These are phyloP conservation scores for Pelomyxa schiedti DNA, from an alignment of 78 protist genomes.

Conservation along the genomic window DNA sequence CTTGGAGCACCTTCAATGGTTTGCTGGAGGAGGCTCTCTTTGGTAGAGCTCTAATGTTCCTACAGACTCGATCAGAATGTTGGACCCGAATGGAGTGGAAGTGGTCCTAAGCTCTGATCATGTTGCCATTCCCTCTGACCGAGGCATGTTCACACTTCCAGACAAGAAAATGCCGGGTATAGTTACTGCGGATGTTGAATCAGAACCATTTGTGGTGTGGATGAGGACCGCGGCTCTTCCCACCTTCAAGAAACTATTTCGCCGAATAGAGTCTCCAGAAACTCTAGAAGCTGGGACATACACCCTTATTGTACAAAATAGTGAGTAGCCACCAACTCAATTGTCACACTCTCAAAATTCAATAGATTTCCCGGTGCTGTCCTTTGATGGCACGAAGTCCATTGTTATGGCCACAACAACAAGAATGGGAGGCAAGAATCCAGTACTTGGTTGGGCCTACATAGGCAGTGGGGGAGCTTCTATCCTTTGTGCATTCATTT, in stretches of 20 bases:
- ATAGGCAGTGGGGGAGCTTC: conserved; percentile 65
- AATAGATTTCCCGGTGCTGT: conserved; percentile 46
- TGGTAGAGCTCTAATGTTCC: not conserved
- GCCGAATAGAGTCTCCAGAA: conserved; percentile 31
- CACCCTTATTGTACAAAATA: not conserved
- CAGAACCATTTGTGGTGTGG: conserved; percentile 90
- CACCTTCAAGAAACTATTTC: conserved; percentile 79
- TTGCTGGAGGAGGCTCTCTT: not conserved
- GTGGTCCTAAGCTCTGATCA: conserved; percentile 36
- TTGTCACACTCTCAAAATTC: not conserved
- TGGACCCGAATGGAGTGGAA: not conserved
- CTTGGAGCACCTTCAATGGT: conserved; percentile 78
- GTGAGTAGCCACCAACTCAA: not conserved
- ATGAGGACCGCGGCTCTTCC: conserved; percentile 93
- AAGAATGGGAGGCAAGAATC: conserved; percentile 94
- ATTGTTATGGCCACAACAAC: conserved; percentile 77
- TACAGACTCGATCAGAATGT: conserved; percentile 6
- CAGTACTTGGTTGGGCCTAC: conserved; percentile 78
- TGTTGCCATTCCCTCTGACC: conserved; percentile 78
- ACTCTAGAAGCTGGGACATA: conserved; percentile 52
- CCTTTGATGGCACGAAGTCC: conserved; percentile 69
- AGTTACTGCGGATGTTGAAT: conserved; percentile 35
- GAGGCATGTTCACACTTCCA: conserved; percentile 56
- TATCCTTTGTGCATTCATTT: conserved; percentile 53
- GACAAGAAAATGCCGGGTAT: not conserved